These are phyloP conservation scores for Aspergillus steynii DNA, from an alignment of 495 filamentous ascomycete genomes.

Conservation along the genomic window DNA sequence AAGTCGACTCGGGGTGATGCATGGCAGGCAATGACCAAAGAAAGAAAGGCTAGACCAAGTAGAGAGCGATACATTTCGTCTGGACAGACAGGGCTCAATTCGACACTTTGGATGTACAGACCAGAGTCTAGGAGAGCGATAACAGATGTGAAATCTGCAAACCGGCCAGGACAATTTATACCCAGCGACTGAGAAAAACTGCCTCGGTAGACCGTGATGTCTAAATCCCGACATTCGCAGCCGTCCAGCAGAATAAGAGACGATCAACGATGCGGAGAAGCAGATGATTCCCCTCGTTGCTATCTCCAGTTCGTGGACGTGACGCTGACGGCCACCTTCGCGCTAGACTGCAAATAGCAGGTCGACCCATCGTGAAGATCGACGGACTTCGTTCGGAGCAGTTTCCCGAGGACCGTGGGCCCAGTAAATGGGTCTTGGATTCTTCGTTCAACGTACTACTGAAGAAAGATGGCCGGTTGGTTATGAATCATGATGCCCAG, in stretches of 20 bases:
- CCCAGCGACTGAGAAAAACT: too few species aligned
- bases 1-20: background rate
- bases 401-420: background rate
- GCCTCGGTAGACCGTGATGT: too few species aligned
- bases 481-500: too few species aligned
- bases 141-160: background rate
- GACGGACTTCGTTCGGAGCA: background rate
- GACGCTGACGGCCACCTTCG: background rate
- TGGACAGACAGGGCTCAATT: background rate
- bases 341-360: background rate
- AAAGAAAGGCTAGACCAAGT: background rate
- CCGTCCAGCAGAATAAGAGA: background rate
- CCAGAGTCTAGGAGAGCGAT: background rate
- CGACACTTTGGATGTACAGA: too few species aligned
- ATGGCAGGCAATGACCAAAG: background rate
- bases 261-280: background rate
- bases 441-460: too few species aligned
- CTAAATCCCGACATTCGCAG: too few species aligned
- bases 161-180: background rate
- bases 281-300: background rate
- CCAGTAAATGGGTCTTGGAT: too few species aligned
- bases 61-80: background rate
- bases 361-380: background rate
- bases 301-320: background rate
- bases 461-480: too few species aligned